Evolutionary conservation across 73 alveolate genomes (phyloP).

Genomic region (Blepharisma stoltei): DNA sequence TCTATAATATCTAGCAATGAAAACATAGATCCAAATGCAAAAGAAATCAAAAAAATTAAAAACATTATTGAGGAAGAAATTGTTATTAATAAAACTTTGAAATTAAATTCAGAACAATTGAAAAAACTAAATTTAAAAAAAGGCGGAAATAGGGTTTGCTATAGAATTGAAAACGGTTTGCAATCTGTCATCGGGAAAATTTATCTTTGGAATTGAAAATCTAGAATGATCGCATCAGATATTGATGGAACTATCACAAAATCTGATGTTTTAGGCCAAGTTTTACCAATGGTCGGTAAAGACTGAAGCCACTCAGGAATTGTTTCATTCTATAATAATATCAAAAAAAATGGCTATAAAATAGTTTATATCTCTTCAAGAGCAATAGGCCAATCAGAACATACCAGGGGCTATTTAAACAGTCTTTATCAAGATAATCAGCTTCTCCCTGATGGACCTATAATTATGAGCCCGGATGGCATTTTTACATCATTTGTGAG

Average conservation of each 20-base stretch:
- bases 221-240: constrained; percentile 73
- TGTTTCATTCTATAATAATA: constrained; percentile 52
- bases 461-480: constrained; percentile 88
- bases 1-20: constrained; percentile 72
- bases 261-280: constrained; percentile 79
- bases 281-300: constrained; percentile 76
- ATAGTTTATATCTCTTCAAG: constrained; percentile 78
- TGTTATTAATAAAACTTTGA: constrained; percentile 32
- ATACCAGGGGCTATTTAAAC: constrained; percentile 41
- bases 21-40: constrained; percentile 47
- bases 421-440: constrained; percentile 30
- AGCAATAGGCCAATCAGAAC: constrained; percentile 81
- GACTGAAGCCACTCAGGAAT: constrained; percentile 85
- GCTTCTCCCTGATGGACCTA: constrained; percentile 83
- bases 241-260: constrained; percentile 90
- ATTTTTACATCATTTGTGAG: constrained; percentile 65
- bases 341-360: constrained; percentile 75
- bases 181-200: constrained; percentile 60
- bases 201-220: constrained; percentile 68
- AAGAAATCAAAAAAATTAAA: neutral
- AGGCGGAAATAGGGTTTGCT: constrained; percentile 71
- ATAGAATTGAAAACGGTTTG: constrained; percentile 60
- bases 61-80: neutral
- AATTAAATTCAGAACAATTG: constrained; percentile 76
- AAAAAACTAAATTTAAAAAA: constrained; percentile 45